These are phyloP conservation scores for Fusarium citri DNA, from an alignment of 2,329 filamentous ascomycete genomes.

Conservation along the genomic window DNA sequence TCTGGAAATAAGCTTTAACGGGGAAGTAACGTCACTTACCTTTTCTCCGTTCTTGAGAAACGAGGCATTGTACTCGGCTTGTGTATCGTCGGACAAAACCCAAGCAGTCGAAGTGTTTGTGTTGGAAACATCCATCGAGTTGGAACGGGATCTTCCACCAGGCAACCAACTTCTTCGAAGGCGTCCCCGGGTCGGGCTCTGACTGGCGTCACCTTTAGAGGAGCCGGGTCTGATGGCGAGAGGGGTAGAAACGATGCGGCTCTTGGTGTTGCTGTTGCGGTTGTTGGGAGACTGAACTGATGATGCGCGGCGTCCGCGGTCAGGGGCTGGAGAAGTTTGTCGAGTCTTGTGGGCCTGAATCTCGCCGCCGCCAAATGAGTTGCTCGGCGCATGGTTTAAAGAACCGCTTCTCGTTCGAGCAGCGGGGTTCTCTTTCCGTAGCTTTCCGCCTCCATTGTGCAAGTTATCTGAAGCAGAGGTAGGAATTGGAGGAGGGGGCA, in stretches of 20 bases:
- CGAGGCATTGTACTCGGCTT: constrained; percentile 67
- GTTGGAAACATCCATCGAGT: constrained; percentile 54
- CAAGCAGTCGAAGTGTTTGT: constrained; percentile 57
- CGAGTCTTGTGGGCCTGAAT: constrained; percentile 43
- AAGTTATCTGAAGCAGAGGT: constrained; percentile 34
- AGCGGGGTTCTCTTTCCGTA: constrained; percentile 49
- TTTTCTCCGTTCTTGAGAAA: constrained; percentile 66
- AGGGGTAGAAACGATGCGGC: constrained; percentile 50
- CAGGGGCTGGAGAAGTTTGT: constrained; percentile 50
- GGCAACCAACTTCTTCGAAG: constrained; percentile 67
- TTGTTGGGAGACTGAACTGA: constrained; percentile 58
- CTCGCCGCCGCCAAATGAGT: constrained; percentile 22
- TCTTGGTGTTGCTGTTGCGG: constrained; percentile 46
- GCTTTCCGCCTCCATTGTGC: constrained; percentile 40
- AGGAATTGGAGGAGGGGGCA: constrained; percentile 26
- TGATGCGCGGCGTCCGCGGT: constrained; percentile 59
- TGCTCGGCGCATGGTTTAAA: constrained; percentile 42
- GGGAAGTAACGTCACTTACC: constrained; percentile 52
- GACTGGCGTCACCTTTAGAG: constrained; percentile 51
- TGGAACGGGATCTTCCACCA: constrained; percentile 63
- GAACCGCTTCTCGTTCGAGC: constrained; percentile 51
- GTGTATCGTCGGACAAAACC: constrained; percentile 65
- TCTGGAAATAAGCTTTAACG: constrained; percentile 16
- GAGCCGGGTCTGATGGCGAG: constrained; percentile 46
- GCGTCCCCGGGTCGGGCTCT: constrained; percentile 59